phyloP scores from a whole-genome alignment of 2,329 filamentous ascomycete species.

The Daldinia sp. region DNA sequence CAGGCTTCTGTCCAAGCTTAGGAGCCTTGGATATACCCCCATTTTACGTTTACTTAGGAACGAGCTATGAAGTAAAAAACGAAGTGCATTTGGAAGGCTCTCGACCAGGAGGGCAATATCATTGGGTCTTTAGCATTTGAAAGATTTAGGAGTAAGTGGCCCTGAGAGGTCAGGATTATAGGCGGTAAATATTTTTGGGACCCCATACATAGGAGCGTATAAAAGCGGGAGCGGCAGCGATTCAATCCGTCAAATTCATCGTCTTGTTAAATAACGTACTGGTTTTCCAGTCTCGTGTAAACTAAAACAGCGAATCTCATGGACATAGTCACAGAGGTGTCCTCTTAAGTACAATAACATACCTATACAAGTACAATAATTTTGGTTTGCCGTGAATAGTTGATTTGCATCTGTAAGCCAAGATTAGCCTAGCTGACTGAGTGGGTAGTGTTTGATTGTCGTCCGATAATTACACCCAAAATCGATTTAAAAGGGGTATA shows the following conservation, averaged over 20 bases:
- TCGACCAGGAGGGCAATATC: neutral
- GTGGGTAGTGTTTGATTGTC: neutral
- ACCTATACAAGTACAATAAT: neutral
- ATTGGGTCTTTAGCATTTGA: conserved; percentile 11
- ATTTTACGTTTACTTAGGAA: neutral
- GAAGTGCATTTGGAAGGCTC: neutral
- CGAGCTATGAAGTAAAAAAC: conserved; percentile 1
- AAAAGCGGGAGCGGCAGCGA: conserved; percentile 22
- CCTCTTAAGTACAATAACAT: neutral
- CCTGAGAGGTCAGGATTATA: conserved; percentile 8
- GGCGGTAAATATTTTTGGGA: neutral
- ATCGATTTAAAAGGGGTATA: neutral
- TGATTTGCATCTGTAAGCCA: neutral
- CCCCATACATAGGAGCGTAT: neutral
- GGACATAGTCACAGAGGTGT: neutral
- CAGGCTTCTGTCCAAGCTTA: conserved; percentile 3
- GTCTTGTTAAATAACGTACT: neutral
- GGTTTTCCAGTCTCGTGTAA: neutral
- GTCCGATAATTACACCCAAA: neutral
- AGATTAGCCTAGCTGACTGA: neutral
- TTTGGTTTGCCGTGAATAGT: neutral
- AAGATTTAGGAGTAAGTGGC: conserved; percentile 3
- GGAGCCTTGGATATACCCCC: conserved; percentile 4
- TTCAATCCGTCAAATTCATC: conserved; percentile 5
- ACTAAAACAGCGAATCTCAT: neutral